phyloP scores from a whole-genome alignment of 352 stramenopile species.

The Peronosclerospora sorghi region DNA sequence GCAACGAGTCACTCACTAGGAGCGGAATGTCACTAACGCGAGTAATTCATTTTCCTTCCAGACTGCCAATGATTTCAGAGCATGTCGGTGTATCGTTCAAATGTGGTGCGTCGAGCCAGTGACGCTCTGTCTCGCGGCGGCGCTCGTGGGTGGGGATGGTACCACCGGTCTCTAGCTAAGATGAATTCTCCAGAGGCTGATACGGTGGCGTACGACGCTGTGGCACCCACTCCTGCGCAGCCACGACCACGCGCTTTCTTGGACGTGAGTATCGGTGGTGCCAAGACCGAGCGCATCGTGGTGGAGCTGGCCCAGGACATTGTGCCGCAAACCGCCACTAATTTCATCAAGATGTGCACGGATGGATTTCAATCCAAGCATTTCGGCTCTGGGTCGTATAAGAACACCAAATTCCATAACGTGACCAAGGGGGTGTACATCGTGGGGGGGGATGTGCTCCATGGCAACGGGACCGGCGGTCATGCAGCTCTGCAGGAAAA shows the following conservation, averaged over 20 bases:
- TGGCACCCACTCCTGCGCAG: slow-evolving; percentile 37
- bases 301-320: slow-evolving; percentile 79
- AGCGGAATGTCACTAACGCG: not conserved
- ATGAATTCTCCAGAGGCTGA: slow-evolving; percentile 65
- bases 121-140: slow-evolving; percentile 47
- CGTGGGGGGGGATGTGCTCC: slow-evolving; percentile 62
- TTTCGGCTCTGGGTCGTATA: slow-evolving; percentile 66
- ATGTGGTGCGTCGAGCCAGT: slow-evolving; percentile 43
- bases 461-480: slow-evolving; percentile 60
- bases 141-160: slow-evolving; percentile 72
- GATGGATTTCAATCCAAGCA: slow-evolving; percentile 48
- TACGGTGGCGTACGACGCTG: slow-evolving; percentile 49
- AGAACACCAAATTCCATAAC: slow-evolving; percentile 78
- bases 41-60: no score
- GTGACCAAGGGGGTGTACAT: slow-evolving; percentile 76
- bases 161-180: slow-evolving; percentile 71
- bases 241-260: slow-evolving; percentile 63
- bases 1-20: slow-evolving; percentile 7
- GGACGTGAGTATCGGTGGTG: slow-evolving; percentile 74
- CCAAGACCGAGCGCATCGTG: slow-evolving; percentile 62
- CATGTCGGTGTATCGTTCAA: slow-evolving; percentile 50
- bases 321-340: slow-evolving; percentile 58
- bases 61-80: no score
- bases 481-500: slow-evolving; percentile 59
- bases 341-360: slow-evolving; percentile 70